These are phyloP conservation scores for Cercospora sp. DNA, from an alignment of 2,329 filamentous ascomycete genomes.

Conservation along the genomic window DNA sequence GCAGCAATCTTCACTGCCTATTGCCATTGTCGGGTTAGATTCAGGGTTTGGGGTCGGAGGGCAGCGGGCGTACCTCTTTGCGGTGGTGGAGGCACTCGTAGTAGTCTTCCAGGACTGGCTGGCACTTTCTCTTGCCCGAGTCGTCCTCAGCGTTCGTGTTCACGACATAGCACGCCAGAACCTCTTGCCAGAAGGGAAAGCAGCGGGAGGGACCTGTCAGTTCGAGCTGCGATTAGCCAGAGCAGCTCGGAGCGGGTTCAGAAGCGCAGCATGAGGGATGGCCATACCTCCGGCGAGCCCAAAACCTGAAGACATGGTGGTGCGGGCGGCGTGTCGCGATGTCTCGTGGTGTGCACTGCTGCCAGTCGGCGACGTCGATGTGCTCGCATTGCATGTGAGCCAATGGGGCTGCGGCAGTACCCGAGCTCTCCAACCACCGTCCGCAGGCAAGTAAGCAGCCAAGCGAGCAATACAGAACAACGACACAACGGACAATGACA, in stretches of 20 bases:
- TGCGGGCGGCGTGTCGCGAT: not conserved
- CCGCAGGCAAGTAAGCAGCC: not conserved
- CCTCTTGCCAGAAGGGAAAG: conserved; percentile 99
- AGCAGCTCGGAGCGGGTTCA: not conserved
- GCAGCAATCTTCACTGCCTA: conserved; percentile 76
- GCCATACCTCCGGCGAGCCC: conserved; percentile 74
- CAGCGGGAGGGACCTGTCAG: conserved; percentile 70
- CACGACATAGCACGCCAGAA: conserved; percentile 96
- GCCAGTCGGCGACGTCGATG: conserved; percentile 2
- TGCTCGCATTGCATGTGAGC: conserved; percentile 1
- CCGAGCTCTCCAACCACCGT: not conserved
- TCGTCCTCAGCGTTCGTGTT: conserved; percentile 80
- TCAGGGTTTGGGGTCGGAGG: not conserved
- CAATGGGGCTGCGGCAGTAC: conserved; percentile 3
- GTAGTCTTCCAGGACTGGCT: conserved; percentile 86
- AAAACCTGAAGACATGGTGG: conserved; percentile 76
- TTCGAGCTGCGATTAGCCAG: conserved; percentile 7
- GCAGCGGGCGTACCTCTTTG: conserved; percentile 75
- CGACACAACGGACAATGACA: not conserved
- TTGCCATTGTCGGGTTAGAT: conserved; percentile 9
- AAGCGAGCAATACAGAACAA: not conserved
- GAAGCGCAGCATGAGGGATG: not conserved
- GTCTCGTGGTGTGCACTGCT: conserved; percentile 8
- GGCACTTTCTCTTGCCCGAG: conserved; percentile 84
- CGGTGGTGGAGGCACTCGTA: conserved; percentile 98